Percentiles rank a stretch among this genome's conserved stretches.
Evolutionary conservation across 2,329 filamentous ascomycete genomes (phyloP).

Genomic region (Aspergillus tubingensis): DNA sequence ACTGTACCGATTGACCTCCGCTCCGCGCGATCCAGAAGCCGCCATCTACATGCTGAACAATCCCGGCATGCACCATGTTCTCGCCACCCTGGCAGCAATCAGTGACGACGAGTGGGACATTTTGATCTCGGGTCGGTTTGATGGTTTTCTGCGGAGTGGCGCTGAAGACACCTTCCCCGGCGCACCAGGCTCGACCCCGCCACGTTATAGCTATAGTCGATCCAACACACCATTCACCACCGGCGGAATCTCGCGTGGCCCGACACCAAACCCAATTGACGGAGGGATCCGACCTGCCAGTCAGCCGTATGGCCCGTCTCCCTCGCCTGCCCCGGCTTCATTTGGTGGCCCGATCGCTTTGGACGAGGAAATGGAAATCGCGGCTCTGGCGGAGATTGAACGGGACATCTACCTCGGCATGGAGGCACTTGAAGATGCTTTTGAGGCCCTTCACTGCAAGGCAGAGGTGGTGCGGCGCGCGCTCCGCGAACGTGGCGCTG

Average conservation of each 20-base stretch:
- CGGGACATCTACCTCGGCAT: slow-evolving; percentile 91
- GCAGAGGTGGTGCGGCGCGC: slow-evolving; percentile 78
- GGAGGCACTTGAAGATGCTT: slow-evolving; percentile 91
- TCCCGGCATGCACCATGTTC: slow-evolving; percentile 76
- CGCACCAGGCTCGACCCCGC: slow-evolving; percentile 25
- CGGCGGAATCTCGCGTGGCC: slow-evolving; percentile 37
- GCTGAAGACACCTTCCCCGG: slow-evolving; percentile 61
- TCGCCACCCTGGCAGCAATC: slow-evolving; percentile 84
- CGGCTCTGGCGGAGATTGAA: slow-evolving; percentile 85
- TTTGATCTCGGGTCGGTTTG: slow-evolving; percentile 87
- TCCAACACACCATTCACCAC: slow-evolving; percentile 37
- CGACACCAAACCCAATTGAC: slow-evolving; percentile 40
- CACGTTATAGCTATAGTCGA: slow-evolving; percentile 43
- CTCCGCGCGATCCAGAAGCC: slow-evolving; percentile 81
- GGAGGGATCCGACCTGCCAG: slow-evolving; percentile 45
- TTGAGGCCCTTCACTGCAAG: slow-evolving; percentile 83
- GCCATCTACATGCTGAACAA: slow-evolving; percentile 85
- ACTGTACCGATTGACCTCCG: slow-evolving; percentile 72
- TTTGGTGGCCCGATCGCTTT: slow-evolving; percentile 77
- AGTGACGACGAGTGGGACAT: slow-evolving; percentile 96
- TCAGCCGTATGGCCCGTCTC: slow-evolving; percentile 42
- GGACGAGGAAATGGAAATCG: slow-evolving; percentile 92
- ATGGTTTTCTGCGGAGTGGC: slow-evolving; percentile 93
- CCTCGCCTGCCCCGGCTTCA: slow-evolving; percentile 62
- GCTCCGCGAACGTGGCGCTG: slow-evolving; percentile 79